These are phyloP conservation scores for Eremothecium gossypii DNA, from an alignment of 1,139 yeast species.

Conservation along the genomic window DNA sequence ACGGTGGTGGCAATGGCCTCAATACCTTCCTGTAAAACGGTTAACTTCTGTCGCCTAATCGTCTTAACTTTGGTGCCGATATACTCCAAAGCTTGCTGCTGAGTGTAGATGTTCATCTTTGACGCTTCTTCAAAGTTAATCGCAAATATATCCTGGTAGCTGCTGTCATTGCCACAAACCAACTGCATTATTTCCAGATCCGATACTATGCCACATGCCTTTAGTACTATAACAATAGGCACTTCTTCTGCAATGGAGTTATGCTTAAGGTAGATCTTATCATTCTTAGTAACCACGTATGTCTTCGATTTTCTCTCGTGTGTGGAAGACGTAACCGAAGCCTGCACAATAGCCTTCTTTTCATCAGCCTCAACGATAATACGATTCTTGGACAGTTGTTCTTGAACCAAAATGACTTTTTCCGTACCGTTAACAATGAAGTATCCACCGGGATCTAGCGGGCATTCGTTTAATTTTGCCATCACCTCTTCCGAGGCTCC, in stretches of 20 bases:
- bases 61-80: slow-evolving; percentile 90
- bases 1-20: slow-evolving; percentile 96
- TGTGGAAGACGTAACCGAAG: slow-evolving; percentile 94
- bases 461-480: slow-evolving; percentile 91
- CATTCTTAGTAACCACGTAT: slow-evolving; percentile 86
- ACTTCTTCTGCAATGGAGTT: slow-evolving; percentile 92
- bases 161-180: slow-evolving; percentile 83
- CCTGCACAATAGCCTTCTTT: slow-evolving; percentile 88
- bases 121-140: slow-evolving; percentile 93
- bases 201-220: slow-evolving; percentile 91
- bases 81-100: slow-evolving; percentile 86
- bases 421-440: slow-evolving; percentile 97
- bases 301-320: slow-evolving; percentile 97
- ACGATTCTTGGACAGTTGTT: slow-evolving; percentile 92
- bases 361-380: slow-evolving; percentile 97
- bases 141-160: slow-evolving; percentile 85
- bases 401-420: slow-evolving; percentile 92
- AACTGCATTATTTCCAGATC: slow-evolving; percentile 90
- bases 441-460: slow-evolving; percentile 97
- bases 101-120: slow-evolving; percentile 75
- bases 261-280: slow-evolving; percentile 82
- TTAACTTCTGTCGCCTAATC: slow-evolving; percentile 76
- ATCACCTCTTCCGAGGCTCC: slow-evolving; percentile 71
- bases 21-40: slow-evolving; percentile 85
- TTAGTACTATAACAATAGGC: slow-evolving; percentile 85